phyloP scores from a whole-genome alignment of 163 green algal genomes.

The Smithsoniella earleae region DNA sequence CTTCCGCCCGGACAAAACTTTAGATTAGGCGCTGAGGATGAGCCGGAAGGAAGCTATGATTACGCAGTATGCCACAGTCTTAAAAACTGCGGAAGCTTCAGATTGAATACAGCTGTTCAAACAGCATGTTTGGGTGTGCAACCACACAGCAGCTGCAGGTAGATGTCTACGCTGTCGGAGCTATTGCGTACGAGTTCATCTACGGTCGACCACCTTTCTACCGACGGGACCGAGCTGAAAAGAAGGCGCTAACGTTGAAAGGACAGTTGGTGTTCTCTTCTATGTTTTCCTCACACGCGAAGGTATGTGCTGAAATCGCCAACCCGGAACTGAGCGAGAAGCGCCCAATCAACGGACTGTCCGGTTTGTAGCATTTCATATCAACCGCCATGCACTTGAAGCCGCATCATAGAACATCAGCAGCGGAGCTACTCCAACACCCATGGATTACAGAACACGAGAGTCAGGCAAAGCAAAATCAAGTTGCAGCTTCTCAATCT shows the following conservation, averaged over 20 bases:
- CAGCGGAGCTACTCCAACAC: constrained; percentile 3
- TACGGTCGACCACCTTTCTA: constrained; percentile 16
- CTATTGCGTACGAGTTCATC: constrained; percentile 29
- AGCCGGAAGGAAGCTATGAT: constrained; percentile 5
- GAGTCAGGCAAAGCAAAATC: too few species aligned
- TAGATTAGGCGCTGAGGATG: background rate
- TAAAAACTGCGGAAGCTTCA: too few species aligned
- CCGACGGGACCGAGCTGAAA: constrained; percentile 4
- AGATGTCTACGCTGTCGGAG: constrained; percentile 14
- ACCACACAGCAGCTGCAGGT: too few species aligned
- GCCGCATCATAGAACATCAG: background rate
- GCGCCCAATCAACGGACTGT: background rate
- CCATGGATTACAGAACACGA: constrained; percentile 6
- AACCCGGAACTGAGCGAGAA: background rate
- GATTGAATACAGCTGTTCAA: too few species aligned
- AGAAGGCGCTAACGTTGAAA: constrained; percentile 20
- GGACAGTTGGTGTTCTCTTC: background rate
- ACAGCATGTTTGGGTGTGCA: too few species aligned
- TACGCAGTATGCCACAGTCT: constrained; percentile 6
- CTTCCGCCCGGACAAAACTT: constrained; percentile 15
- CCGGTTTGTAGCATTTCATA: constrained; percentile 15
- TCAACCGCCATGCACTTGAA: background rate
- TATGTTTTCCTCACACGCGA: background rate
- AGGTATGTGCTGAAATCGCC: background rate
- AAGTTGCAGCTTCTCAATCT: too few species aligned